phyloP scores from a whole-genome alignment of 305 asterid genomes.

The Petunia hybrid region DNA sequence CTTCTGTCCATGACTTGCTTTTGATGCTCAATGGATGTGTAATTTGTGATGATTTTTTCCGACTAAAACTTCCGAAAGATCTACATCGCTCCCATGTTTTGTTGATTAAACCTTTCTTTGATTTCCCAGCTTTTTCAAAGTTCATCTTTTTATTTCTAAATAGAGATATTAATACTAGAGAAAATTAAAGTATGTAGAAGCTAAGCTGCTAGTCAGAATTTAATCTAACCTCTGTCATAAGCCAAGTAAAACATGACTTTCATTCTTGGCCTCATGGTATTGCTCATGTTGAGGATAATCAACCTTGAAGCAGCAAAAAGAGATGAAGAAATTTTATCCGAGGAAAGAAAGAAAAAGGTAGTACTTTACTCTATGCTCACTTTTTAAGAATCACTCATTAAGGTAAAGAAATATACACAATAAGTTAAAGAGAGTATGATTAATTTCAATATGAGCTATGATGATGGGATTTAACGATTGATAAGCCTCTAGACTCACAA shows the following conservation, averaged over 20 bases:
- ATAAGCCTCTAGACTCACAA: too few species aligned
- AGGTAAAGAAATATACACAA: too few species aligned
- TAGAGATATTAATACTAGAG: not conserved
- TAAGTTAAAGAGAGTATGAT: too few species aligned
- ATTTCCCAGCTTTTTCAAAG: slow-evolving; percentile 24
- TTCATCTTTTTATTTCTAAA: slow-evolving; percentile 39
- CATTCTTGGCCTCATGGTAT: slow-evolving; percentile 61
- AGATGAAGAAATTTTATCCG: too few species aligned
- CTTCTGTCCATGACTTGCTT: too few species aligned
- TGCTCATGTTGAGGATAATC: slow-evolving; percentile 46
- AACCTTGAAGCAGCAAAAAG: too few species aligned
- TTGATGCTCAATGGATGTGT: not conserved
- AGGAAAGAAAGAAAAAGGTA: too few species aligned
- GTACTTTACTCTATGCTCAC: too few species aligned
- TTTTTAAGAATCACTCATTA: too few species aligned
- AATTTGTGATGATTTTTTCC: slow-evolving; percentile 28
- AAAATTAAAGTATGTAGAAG: not conserved
- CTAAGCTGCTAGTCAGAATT: not conserved
- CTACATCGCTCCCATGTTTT: slow-evolving; percentile 66
- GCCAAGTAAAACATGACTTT: slow-evolving; percentile 56
- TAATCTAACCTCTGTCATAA: slow-evolving; percentile 62
- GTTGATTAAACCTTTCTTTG: slow-evolving; percentile 56
- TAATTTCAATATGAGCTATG: too few species aligned
- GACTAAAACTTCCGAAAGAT: slow-evolving; percentile 48
- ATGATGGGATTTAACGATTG: too few species aligned